Percentiles rank a stretch among this genome's conserved stretches.
Evolutionary conservation across 345 rosid genomes (phyloP).

Genomic region (Eucalyptus lansdowneana): DNA sequence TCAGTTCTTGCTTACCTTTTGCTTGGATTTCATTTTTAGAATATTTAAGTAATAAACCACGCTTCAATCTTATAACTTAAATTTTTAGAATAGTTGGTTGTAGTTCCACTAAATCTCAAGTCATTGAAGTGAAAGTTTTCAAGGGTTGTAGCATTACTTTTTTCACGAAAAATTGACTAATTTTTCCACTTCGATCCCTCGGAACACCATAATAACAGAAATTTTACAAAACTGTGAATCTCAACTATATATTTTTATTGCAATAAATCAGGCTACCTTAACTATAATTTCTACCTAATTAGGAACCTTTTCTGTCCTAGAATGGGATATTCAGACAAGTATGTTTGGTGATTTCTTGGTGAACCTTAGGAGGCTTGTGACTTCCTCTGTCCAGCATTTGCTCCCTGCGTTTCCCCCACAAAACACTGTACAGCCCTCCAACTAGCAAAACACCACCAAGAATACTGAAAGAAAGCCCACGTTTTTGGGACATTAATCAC

Average conservation of each 20-base stretch:
- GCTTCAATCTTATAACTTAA: no score
- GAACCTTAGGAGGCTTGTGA: neutral
- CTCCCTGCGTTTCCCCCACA: constrained; percentile 81
- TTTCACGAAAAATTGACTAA: no score
- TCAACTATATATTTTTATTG: neutral
- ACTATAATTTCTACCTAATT: neutral
- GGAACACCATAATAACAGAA: neutral
- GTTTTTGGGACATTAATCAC: neutral
- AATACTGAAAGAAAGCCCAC: constrained; percentile 19
- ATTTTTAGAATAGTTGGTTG: no score
- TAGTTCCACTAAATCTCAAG: no score
- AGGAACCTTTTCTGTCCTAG: neutral
- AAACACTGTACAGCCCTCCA: constrained; percentile 63
- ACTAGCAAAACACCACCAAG: constrained; percentile 58
- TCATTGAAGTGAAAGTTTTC: neutral
- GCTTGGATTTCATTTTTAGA: neutral
- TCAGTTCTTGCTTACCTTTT: neutral
- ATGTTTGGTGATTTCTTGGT: neutral
- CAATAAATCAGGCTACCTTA: neutral
- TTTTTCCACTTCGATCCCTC: neutral
- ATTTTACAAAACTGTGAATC: neutral
- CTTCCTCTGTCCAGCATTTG: neutral
- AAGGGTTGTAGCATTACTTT: neutral
- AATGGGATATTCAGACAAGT: neutral
- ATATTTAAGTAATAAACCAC: no score